These are phyloP conservation scores for Onygenales sp. DNA, from an alignment of 2,329 filamentous ascomycete genomes.

Conservation along the genomic window DNA sequence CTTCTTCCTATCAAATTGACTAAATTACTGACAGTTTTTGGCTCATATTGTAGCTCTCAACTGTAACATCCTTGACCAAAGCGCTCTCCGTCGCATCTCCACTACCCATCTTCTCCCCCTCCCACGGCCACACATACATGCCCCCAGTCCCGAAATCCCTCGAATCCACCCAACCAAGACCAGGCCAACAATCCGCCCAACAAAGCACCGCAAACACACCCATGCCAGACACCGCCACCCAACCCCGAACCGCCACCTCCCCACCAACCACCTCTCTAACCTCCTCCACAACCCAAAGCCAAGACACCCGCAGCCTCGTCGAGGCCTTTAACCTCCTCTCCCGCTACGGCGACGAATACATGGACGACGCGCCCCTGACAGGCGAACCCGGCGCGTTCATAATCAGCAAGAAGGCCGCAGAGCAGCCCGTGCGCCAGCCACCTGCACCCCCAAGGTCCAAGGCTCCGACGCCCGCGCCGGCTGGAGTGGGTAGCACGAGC, in stretches of 20 bases:
- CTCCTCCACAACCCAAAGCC: conserved; percentile 9
- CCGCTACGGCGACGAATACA: conserved; percentile 50
- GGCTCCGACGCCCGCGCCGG: conserved; percentile 6
- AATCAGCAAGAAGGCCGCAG: conserved; percentile 31
- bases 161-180: conserved; percentile 23
- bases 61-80: conserved; percentile 46
- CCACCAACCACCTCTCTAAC: conserved; percentile 12
- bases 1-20: not conserved
- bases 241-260: conserved; percentile 13
- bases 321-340: conserved; percentile 43
- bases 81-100: conserved; percentile 44
- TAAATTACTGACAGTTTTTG: conserved; percentile 1
- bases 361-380: conserved; percentile 53
- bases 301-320: conserved; percentile 32
- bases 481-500: conserved; percentile 1
- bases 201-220: conserved; percentile 40
- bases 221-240: conserved; percentile 26
- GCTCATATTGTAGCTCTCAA: conserved; percentile 36
- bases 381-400: conserved; percentile 56
- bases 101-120: conserved; percentile 49
- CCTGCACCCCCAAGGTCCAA: conserved; percentile 4
- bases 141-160: conserved; percentile 37
- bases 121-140: conserved; percentile 51
- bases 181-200: conserved; percentile 27
- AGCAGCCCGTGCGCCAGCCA: conserved; percentile 6